A percentile compares a stretch with the other conserved stretches of the same genome.
These are phyloP conservation scores for Fragaria iinumae DNA, from an alignment of 306 rosid species.

Conservation along the genomic window DNA sequence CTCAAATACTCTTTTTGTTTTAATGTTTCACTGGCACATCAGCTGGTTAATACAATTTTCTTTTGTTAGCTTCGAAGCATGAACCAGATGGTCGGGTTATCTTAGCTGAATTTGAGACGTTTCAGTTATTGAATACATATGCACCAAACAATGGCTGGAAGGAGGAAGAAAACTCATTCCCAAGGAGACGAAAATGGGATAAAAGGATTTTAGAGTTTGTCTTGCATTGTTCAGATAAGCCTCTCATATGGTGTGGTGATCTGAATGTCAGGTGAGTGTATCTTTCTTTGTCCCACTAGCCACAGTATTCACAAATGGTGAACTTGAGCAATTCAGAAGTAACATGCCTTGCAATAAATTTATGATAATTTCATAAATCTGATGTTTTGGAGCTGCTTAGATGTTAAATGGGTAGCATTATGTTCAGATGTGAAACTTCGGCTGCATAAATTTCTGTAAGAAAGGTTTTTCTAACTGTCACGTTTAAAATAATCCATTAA, in stretches of 20 bases:
- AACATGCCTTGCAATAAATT: constrained; percentile 13
- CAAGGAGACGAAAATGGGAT: constrained; percentile 98
- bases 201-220: constrained; percentile 84
- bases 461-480: neutral
- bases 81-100: constrained; percentile 94
- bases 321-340: neutral
- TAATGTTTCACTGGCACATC: constrained; percentile 14
- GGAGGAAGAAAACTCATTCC: constrained; percentile 90
- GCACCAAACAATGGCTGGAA: constrained; percentile 97
- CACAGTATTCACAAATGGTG: constrained; percentile 6
- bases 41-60: constrained; percentile 23
- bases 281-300: constrained; percentile 21
- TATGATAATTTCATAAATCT: neutral
- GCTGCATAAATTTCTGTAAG: neutral
- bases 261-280: constrained; percentile 81
- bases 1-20: constrained; percentile 1
- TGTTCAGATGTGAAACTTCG: neutral
- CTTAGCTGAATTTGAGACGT: constrained; percentile 81
- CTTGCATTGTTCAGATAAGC: constrained; percentile 71
- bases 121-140: constrained; percentile 79
- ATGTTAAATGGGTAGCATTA: neutral
- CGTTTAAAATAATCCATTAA: neutral
- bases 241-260: constrained; percentile 98
- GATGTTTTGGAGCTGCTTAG: neutral
- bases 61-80: constrained; percentile 79